Evolutionary conservation across 805 yeast species (phyloP).

Genomic region (Candida suzukii): DNA sequence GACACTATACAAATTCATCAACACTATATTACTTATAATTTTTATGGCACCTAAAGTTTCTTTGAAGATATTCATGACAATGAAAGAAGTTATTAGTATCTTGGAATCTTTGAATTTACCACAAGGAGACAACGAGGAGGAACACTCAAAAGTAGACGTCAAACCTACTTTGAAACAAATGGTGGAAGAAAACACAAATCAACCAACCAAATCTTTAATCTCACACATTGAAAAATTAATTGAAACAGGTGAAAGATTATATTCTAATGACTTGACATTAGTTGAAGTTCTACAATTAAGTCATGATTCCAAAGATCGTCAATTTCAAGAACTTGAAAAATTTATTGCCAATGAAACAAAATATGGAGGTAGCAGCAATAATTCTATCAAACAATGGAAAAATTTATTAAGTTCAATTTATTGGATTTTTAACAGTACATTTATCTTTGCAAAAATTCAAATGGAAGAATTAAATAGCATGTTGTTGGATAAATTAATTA

Average conservation of each 20-base stretch:
- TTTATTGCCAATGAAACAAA: constrained; percentile 18
- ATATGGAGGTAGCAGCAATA: constrained; percentile 6
- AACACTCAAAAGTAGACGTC: no score
- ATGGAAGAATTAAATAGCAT: constrained; percentile 13
- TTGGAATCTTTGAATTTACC: constrained; percentile 3
- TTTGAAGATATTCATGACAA: constrained; percentile 13
- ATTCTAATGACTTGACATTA: constrained; percentile 18
- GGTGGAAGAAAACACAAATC: no score
- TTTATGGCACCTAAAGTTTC: constrained; percentile 19
- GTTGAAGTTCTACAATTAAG: constrained; percentile 16
- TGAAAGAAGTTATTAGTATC: constrained; percentile 19
- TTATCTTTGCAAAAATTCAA: constrained; percentile 18
- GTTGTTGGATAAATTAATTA: constrained; percentile 16
- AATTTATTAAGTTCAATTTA: constrained; percentile 20
- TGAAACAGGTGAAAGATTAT: constrained; percentile 21
- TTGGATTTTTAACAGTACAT: constrained; percentile 18
- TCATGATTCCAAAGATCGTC: constrained; percentile 9
- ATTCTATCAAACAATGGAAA: constrained; percentile 15
- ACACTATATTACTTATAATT: constrained; percentile 12
- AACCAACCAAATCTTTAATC: constrained; percentile 10
- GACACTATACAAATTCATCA: constrained; percentile 8
- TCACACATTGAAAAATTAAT: constrained; percentile 11
- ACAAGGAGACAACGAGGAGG: no score
- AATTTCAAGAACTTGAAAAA: constrained; percentile 16
- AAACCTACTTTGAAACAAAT: no score